Conservation (phyloP, 805 yeast genomes). For the Starmerella bombi region DNA sequence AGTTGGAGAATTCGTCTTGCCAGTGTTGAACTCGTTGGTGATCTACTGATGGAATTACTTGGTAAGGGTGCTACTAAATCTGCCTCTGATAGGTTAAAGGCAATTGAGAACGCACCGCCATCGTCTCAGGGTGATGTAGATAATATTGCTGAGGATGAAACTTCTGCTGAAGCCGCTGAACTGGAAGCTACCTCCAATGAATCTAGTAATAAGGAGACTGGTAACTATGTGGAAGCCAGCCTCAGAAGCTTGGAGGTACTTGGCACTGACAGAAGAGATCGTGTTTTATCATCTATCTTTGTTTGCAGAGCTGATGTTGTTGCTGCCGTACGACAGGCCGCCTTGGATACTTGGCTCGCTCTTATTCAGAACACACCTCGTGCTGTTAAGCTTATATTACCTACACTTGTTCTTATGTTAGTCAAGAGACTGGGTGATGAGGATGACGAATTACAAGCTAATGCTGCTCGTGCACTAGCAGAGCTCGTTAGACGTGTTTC, state of each 20-base stretch:
- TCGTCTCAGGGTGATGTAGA: slow-evolving; percentile 39
- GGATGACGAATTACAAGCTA: slow-evolving; percentile 63
- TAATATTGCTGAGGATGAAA: slow-evolving; percentile 37
- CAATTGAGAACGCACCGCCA: slow-evolving; percentile 23
- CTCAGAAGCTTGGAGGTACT: slow-evolving; percentile 42
- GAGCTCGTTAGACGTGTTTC: slow-evolving; percentile 87
- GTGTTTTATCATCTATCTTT: slow-evolving; percentile 71
- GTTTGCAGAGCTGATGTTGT: slow-evolving; percentile 88
- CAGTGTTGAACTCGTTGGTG: slow-evolving; percentile 92
- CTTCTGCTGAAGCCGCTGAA: slow-evolving; percentile 30
- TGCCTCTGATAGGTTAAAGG: slow-evolving; percentile 26
- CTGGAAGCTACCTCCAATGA: slow-evolving; percentile 22
- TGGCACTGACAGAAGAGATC: slow-evolving; percentile 80
- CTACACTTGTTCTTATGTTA: slow-evolving; percentile 65
- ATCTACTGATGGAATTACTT: slow-evolving; percentile 80
- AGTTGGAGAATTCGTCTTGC: slow-evolving; percentile 81
- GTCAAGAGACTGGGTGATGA: slow-evolving; percentile 73
- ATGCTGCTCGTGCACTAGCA: slow-evolving; percentile 88
- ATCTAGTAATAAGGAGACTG: slow-evolving; percentile 27
- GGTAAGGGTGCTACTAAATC: slow-evolving; percentile 37
- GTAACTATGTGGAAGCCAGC: slow-evolving; percentile 12
- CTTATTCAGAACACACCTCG: slow-evolving; percentile 91
- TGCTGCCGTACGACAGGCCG: slow-evolving; percentile 73
- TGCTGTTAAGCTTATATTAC: slow-evolving; percentile 82
- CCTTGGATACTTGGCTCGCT: slow-evolving; percentile 94